Percentiles rank a stretch among this genome's conserved stretches.
phyloP scores from a whole-genome alignment of 2,329 filamentous ascomycete species.

The Cryphonectria nitschkei region DNA sequence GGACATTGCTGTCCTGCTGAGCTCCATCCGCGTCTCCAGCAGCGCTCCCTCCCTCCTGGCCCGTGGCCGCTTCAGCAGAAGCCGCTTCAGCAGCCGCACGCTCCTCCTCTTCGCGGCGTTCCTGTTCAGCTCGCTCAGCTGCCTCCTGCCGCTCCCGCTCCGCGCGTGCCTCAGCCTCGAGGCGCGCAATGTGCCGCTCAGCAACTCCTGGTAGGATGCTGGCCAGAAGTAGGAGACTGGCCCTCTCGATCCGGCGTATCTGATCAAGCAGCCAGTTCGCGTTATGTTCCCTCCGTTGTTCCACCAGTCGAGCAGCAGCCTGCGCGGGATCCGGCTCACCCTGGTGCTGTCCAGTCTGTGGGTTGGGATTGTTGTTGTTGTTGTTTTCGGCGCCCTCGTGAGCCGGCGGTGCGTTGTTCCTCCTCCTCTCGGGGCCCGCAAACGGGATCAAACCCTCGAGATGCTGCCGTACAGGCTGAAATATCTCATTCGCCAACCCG shows the following conservation, averaged over 20 bases:
- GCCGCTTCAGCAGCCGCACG: constrained; percentile 35
- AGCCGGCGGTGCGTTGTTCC: constrained; percentile 30
- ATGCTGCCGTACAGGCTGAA: constrained; percentile 61
- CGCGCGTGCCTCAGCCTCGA: constrained; percentile 55
- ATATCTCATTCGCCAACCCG: constrained; percentile 56
- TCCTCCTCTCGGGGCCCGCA: constrained; percentile 39
- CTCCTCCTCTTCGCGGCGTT: constrained; percentile 38
- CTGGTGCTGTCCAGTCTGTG: constrained; percentile 35
- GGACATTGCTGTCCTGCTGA: neutral
- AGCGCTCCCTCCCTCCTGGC: neutral
- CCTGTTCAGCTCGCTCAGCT: constrained; percentile 44
- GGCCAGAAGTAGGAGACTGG: constrained; percentile 65
- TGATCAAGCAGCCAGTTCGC: constrained; percentile 54
- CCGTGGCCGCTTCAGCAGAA: constrained; percentile 8
- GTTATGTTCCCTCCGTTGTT: constrained; percentile 48
- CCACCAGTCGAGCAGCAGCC: constrained; percentile 58
- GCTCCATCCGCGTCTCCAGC: constrained; percentile 2
- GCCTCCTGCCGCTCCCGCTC: constrained; percentile 50
- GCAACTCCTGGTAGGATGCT: constrained; percentile 69
- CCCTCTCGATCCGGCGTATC: constrained; percentile 60
- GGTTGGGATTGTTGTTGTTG: constrained; percentile 33
- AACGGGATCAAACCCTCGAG: constrained; percentile 63
- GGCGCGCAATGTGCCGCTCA: constrained; percentile 64
- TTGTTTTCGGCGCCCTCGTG: constrained; percentile 35
- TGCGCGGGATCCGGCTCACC: constrained; percentile 51